A percentile compares a stretch with the other conserved stretches of the same genome.
These are phyloP conservation scores for Trichoderma cornu-damae DNA, from an alignment of 2,329 filamentous ascomycete genomes.

Conservation along the genomic window DNA sequence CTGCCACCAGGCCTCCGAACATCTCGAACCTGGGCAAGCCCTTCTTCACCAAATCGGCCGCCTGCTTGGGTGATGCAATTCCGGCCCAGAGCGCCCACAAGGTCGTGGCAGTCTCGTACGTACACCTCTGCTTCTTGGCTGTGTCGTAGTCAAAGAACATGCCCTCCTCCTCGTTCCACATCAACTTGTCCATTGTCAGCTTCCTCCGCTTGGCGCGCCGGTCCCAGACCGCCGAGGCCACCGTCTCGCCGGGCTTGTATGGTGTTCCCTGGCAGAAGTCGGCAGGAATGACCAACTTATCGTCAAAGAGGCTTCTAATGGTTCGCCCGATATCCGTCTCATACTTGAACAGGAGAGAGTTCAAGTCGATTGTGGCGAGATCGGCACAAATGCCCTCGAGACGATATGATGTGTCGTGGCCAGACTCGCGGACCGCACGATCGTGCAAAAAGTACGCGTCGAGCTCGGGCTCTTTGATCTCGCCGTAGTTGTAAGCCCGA, in stretches of 20 bases:
- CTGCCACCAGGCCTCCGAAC: constrained; percentile 80
- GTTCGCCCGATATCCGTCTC: constrained; percentile 86
- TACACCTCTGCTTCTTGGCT: constrained; percentile 69
- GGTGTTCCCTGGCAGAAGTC: constrained; percentile 69
- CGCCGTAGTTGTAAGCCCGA: constrained; percentile 73
- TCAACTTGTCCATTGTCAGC: constrained; percentile 80
- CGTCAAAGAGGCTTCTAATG: constrained; percentile 78
- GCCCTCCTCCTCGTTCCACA: constrained; percentile 86
- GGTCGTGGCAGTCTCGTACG: constrained; percentile 87
- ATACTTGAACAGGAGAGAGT: constrained; percentile 94
- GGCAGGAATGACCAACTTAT: constrained; percentile 72
- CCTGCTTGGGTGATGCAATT: constrained; percentile 77
- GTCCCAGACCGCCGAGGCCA: constrained; percentile 86
- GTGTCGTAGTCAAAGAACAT: constrained; percentile 99
- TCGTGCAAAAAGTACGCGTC: constrained; percentile 97
- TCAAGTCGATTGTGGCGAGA: constrained; percentile 88
- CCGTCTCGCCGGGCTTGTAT: constrained; percentile 61
- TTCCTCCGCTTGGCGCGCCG: constrained; percentile 80
- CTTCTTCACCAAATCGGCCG: constrained; percentile 72
- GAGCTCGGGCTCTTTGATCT: constrained; percentile 76
- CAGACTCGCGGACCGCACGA: constrained; percentile 89
- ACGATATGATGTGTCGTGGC: constrained; percentile 93
- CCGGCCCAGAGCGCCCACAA: constrained; percentile 98
- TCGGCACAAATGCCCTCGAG: constrained; percentile 83
- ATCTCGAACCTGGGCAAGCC: constrained; percentile 85